Evolutionary conservation across 139 green algal species (phyloP).

Genomic region (Pycnococcus provasolii): DNA sequence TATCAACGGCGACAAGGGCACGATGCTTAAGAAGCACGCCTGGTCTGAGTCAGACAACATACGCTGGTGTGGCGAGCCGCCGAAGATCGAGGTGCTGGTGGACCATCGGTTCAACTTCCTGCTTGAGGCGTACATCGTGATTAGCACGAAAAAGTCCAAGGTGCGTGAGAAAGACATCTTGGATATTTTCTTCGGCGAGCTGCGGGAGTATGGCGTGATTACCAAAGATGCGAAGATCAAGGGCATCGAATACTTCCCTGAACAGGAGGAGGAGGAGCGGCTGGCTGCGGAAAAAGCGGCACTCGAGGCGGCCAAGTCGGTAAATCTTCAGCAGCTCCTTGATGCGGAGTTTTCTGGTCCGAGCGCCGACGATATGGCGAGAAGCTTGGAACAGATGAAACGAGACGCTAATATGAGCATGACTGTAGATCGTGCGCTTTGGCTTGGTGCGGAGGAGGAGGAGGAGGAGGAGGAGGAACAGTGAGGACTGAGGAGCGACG

Average conservation of each 20-base stretch:
- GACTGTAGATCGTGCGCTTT: no score
- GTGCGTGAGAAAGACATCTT: background rate
- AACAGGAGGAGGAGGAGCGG: conserved; percentile 5
- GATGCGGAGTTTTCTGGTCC: no score
- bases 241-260: conserved; percentile 1
- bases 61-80: conserved; percentile 11
- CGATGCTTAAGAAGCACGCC: conserved; percentile 13
- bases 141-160: conserved; percentile 3
- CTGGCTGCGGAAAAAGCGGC: background rate
- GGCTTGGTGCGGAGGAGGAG: no score
- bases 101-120: conserved; percentile 16
- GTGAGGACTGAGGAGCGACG: no score
- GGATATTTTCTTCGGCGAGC: conserved; percentile 13
- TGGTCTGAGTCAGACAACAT: conserved; percentile 16
- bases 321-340: no score
- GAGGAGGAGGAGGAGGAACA: no score
- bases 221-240: background rate
- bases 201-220: conserved; percentile 4
- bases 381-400: no score
- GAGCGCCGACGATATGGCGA: no score
- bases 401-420: no score
- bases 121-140: conserved; percentile 19
- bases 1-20: conserved; percentile 9
- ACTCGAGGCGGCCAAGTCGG: no score
- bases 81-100: conserved; percentile 22